A percentile compares a stretch with the other conserved stretches of the same genome.
Evolutionary conservation across 495 filamentous ascomycete genomes (phyloP).

Genomic region (Xylaria nigripes): DNA sequence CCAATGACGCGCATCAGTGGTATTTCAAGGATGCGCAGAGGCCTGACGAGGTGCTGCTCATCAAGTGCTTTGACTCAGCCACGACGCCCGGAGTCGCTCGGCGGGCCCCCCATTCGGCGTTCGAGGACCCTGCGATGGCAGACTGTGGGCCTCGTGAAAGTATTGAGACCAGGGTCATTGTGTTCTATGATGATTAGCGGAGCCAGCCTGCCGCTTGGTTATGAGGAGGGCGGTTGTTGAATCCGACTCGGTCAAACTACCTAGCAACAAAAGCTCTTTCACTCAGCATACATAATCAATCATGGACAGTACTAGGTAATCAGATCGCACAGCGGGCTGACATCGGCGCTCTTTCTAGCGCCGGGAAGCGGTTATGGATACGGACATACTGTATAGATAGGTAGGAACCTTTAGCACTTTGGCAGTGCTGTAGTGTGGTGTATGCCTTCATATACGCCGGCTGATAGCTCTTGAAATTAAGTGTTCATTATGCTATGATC

Average conservation of each 20-base stretch:
- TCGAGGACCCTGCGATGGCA: slow-evolving; percentile 44
- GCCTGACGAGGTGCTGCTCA: slow-evolving; percentile 50
- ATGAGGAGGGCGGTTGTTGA: no score
- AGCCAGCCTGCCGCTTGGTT: no score
- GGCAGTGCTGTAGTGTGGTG: background rate
- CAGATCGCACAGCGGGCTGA: no score
- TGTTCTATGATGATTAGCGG: slow-evolving; percentile 33
- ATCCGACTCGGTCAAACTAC: background rate
- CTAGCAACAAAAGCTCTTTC: no score
- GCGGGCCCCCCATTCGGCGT: slow-evolving; percentile 54
- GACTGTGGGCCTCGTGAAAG: slow-evolving; percentile 58
- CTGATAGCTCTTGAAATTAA: no score
- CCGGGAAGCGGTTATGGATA: no score
- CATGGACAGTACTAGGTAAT: no score
- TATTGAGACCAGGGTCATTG: slow-evolving; percentile 53
- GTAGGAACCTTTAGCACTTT: background rate
- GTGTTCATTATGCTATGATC: background rate
- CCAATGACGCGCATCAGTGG: slow-evolving; percentile 53
- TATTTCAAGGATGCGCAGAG: slow-evolving; percentile 61
- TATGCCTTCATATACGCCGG: background rate
- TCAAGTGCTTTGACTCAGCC: slow-evolving; percentile 63
- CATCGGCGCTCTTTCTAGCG: no score
- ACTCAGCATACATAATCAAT: no score
- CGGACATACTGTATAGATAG: background rate
- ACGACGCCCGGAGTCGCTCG: slow-evolving; percentile 46